phyloP scores from a whole-genome alignment of 495 filamentous ascomycete genomes.

The Parathielavia appendiculata region DNA sequence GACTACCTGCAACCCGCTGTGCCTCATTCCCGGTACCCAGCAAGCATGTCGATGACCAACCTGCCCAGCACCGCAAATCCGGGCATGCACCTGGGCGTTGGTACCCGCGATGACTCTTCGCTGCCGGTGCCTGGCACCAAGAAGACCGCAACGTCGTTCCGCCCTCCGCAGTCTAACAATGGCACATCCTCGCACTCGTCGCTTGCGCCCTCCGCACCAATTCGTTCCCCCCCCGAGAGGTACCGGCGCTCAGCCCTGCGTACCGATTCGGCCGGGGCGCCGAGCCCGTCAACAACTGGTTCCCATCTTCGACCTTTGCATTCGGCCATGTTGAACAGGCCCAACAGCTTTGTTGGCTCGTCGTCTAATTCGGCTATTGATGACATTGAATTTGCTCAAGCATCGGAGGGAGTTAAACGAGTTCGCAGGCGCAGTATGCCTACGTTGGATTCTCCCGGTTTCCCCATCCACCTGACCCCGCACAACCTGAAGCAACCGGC shows the following conservation, averaged over 20 bases:
- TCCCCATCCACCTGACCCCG: conserved; percentile 39
- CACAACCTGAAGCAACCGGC: conserved; percentile 37
- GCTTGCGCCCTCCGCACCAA: conserved; percentile 33
- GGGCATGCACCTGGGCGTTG: conserved; percentile 13
- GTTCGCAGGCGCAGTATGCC: conserved; percentile 81
- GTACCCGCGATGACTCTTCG: conserved; percentile 33
- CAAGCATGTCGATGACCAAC: conserved; percentile 53
- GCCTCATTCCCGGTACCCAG: conserved; percentile 52
- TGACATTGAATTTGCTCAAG: conserved; percentile 49
- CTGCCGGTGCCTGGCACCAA: conserved; percentile 26
- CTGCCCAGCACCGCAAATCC: conserved; percentile 30
- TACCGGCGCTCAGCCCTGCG: conserved; percentile 48
- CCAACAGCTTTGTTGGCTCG: conserved; percentile 44
- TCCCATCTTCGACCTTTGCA: conserved; percentile 4
- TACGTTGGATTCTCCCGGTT: conserved; percentile 63
- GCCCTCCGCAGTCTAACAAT: conserved; percentile 28
- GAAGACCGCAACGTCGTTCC: conserved; percentile 25
- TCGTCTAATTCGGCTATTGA: conserved; percentile 41
- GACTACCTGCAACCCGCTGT: conserved; percentile 41
- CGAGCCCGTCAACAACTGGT: not conserved
- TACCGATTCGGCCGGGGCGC: conserved; percentile 33
- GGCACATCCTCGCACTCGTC: conserved; percentile 32
- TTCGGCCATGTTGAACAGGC: conserved; percentile 35
- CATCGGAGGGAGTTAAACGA: conserved; percentile 63
- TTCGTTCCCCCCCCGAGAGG: conserved; percentile 49